These are phyloP conservation scores for Arachis hypogaea DNA, from an alignment of 306 rosid genomes.

Conservation along the genomic window DNA sequence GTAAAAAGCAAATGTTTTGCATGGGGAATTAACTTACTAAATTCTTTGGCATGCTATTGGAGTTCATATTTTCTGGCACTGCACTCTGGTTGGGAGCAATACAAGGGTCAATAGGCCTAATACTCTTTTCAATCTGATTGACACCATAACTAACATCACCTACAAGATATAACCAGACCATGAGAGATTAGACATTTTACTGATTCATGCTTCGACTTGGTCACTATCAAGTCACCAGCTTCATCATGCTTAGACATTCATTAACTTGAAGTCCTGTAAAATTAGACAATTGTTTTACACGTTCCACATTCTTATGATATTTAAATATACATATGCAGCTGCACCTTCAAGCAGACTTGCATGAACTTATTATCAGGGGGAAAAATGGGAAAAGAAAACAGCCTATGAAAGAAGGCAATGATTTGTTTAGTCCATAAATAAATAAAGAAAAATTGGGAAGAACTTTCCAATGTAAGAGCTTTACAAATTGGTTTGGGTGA, in stretches of 20 bases:
- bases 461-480: conserved; percentile 27
- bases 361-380: conserved; percentile 8
- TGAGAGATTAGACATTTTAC: conserved; percentile 26
- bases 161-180: conserved; percentile 46
- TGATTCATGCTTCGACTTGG: conserved; percentile 1
- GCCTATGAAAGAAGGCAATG: conserved; percentile 1
- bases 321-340: conserved; percentile 6
- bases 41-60: conserved; percentile 46
- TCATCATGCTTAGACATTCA: conserved; percentile 1
- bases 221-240: conserved; percentile 29
- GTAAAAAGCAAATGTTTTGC: conserved; percentile 23
- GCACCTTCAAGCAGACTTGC: conserved; percentile 31
- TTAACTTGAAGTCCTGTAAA: conserved; percentile 6
- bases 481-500: background rate
- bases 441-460: background rate
- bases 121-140: conserved; percentile 53
- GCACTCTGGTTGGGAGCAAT: conserved; percentile 44
- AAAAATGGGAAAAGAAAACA: conserved; percentile 4
- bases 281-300: conserved; percentile 20
- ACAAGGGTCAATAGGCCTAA: conserved; percentile 48
- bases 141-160: conserved; percentile 50
- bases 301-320: conserved; percentile 10
- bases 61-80: conserved; percentile 47
- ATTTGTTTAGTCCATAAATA: conserved; percentile 2
- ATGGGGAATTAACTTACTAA: conserved; percentile 56